phyloP scores from a whole-genome alignment of 192 early-diverging fungal genomes.

The Podila epicladia region DNA sequence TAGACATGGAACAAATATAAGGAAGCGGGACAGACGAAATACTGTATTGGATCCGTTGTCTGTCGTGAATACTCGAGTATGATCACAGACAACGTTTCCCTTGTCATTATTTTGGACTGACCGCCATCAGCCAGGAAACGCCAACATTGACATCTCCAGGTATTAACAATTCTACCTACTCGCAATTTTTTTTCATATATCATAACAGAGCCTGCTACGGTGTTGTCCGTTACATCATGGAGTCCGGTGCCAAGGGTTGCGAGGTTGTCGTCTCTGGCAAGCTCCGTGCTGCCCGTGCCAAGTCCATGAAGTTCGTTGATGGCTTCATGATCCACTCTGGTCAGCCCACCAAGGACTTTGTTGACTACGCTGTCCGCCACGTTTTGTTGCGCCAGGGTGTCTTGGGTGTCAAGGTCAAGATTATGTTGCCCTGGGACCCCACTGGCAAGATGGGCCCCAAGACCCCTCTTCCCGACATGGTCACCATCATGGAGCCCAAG shows the following conservation, averaged over 20 bases:
- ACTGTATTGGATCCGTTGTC: no score
- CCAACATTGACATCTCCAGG: no score
- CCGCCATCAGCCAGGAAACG: no score
- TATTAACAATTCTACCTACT: not conserved
- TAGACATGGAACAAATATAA: no score
- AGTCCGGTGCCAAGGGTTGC: slow-evolving; percentile 99
- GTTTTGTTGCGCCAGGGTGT: slow-evolving; percentile 99
- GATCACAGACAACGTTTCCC: no score
- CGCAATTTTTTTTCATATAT: not conserved
- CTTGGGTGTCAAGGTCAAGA: slow-evolving; percentile 99
- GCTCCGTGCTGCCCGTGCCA: slow-evolving; percentile 99
- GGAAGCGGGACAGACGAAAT: no score
- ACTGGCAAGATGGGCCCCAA: slow-evolving; percentile 94
- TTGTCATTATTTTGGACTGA: no score
- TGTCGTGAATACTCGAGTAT: no score
- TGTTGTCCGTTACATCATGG: slow-evolving; percentile 99
- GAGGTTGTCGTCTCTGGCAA: slow-evolving; percentile 99
- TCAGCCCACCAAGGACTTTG: slow-evolving; percentile 95
- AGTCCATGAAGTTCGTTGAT: slow-evolving; percentile 99
- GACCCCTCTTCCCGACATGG: slow-evolving; percentile 94
- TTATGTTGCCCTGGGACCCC: slow-evolving; percentile 94
- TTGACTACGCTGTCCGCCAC: slow-evolving; percentile 96
- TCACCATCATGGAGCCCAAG: slow-evolving; percentile 95
- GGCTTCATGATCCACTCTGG: slow-evolving; percentile 99
- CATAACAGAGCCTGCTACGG: slow-evolving; percentile 88